A percentile compares a stretch with the other conserved stretches of the same genome.
Conservation (phyloP, 106 monocot genomes). For the Gastrodia elata region DNA sequence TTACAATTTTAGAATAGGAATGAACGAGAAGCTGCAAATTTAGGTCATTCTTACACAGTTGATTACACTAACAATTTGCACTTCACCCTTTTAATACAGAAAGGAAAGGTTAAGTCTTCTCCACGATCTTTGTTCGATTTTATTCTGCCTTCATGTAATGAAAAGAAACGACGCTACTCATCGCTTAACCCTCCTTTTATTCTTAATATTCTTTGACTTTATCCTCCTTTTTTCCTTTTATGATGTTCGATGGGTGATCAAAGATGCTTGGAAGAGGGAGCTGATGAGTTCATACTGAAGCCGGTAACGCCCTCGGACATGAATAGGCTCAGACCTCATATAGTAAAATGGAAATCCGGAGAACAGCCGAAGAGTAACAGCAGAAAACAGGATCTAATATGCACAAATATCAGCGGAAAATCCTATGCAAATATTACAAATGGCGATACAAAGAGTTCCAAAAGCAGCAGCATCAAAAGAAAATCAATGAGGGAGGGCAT, state of each 20-base stretch:
- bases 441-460: not conserved
- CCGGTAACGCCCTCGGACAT: constrained; percentile 81
- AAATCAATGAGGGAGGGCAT: constrained; percentile 44
- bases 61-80: too few species aligned
- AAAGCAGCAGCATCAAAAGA: constrained; percentile 24
- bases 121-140: constrained; percentile 17
- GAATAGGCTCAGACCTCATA: constrained; percentile 65
- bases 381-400: not conserved
- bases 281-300: constrained; percentile 91
- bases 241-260: not conserved
- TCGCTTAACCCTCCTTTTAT: not conserved
- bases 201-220: not conserved
- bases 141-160: constrained; percentile 8
- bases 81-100: not conserved
- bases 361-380: constrained; percentile 12
- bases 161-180: not conserved
- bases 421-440: too few species aligned
- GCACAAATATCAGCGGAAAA: too few species aligned
- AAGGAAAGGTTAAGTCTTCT: constrained; percentile 6
- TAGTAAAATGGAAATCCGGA: constrained; percentile 52
- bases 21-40: too few species aligned
- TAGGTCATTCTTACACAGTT: too few species aligned
- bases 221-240: not conserved
- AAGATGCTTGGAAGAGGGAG: constrained; percentile 92
- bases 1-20: not conserved